Evolutionary conservation across 1,139 yeast genomes (phyloP), one percentile per base, ranked within the genome.

Genomic region (Pneumocystis jirovecii): DNA sequence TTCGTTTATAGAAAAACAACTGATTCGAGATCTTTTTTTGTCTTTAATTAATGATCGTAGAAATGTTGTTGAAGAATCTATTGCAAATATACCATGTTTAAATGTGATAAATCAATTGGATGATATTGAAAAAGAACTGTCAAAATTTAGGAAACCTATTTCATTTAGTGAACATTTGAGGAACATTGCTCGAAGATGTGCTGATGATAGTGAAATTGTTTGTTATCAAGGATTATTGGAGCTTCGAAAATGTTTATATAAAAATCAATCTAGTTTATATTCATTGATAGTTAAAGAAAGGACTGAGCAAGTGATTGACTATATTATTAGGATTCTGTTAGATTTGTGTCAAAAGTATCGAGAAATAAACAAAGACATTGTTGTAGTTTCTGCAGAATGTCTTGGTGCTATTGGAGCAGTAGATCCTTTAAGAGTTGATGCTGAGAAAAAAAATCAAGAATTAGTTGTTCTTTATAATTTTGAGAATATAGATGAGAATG

Each of bases 181-280:
- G 21, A 86, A 83, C 68, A 80, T 85, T 65, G 78, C 82, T 0
- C 75, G 83, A 67, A 76, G 95, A 62, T 78, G 87, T 65, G 78
- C 78, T 62, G 84, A 86, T 35, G 87, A 86, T 67, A 91, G 90
- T 73, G 82, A 82, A 64, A 85, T 85, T 76, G 89, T 91, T 7
- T 89, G 89, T 0, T 80, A 82, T 63, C 96, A 89, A 72, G 90
- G 89, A 0, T 76, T 93, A 34, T 80, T 80, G 66, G 97, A 90
- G 72, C 78, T 90, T 59, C 77, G 79, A 29, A 77, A 78, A 40
- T 84, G 81, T 70, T 76, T 86, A 37, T 73, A 77, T 5, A 76
- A 77, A 12, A 79, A 80, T 67, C 85, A 83, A 70, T 73, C 73
- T 1, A 78, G 77, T n/a, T 77, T 84, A 64, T 83, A 82, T 67